phyloP scores from a whole-genome alignment of 2,329 filamentous ascomycete genomes.

The Davidsoniella eucalypti region DNA sequence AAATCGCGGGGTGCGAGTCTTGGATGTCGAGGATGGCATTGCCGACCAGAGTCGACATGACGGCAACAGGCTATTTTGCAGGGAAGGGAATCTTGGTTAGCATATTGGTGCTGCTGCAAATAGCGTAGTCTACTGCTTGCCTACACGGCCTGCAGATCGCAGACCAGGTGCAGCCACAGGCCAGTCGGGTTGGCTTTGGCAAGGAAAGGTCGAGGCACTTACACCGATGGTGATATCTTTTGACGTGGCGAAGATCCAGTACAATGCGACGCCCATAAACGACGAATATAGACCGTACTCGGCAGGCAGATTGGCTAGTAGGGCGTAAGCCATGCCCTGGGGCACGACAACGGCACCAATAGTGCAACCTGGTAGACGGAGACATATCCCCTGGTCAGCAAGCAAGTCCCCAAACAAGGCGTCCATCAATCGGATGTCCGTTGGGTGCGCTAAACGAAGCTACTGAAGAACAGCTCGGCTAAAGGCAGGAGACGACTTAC shows the following conservation, averaged over 20 bases:
- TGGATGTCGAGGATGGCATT: slow-evolving; percentile 55
- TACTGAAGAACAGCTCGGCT: not conserved
- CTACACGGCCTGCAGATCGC: slow-evolving; percentile 26
- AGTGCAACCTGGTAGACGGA: slow-evolving; percentile 8
- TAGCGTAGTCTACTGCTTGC: slow-evolving; percentile 19
- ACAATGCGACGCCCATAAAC: slow-evolving; percentile 86
- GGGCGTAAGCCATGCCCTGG: slow-evolving; percentile 37
- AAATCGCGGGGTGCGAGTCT: slow-evolving; percentile 37
- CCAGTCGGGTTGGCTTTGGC: not conserved
- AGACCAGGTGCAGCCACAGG: too few relatives aligned
- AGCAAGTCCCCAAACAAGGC: not conserved
- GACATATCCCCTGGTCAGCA: not conserved
- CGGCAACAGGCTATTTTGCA: slow-evolving; percentile 67
- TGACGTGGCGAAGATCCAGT: slow-evolving; percentile 96
- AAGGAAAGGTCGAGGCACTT: not conserved
- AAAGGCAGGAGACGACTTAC: slow-evolving; percentile 7
- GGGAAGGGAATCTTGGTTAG: not conserved
- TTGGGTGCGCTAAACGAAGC: not conserved
- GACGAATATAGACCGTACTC: slow-evolving; percentile 50
- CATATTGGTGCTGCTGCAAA: slow-evolving; percentile 1
- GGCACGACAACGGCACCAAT: slow-evolving; percentile 35
- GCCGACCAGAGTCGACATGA: slow-evolving; percentile 83
- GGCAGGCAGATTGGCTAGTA: slow-evolving; percentile 29
- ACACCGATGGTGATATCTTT: slow-evolving; percentile 91
- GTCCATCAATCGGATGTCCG: not conserved